Conservation (phyloP, 225 moss, liverwort and hornwort species). For the Pleurozium schreberi region DNA sequence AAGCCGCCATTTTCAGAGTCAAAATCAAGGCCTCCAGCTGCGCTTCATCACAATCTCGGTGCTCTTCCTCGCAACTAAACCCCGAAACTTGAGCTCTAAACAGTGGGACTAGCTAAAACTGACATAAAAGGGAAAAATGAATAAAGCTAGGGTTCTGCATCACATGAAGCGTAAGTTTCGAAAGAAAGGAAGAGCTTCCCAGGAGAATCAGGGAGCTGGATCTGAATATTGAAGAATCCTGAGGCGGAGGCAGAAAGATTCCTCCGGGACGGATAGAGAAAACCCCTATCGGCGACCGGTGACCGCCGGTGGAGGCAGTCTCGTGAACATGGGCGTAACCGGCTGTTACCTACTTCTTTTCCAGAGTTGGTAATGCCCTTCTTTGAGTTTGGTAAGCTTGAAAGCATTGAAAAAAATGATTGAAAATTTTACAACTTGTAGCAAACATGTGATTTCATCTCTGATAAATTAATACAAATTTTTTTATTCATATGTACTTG, state of each 20-base stretch:
- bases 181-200: neutral
- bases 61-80: neutral
- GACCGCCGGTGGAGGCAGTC: neutral
- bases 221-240: neutral
- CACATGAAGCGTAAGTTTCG: neutral
- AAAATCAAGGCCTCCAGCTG: neutral
- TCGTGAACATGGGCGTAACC: neutral
- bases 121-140: too few species aligned
- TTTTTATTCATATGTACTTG: too few species aligned
- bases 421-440: too few species aligned
- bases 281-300: neutral
- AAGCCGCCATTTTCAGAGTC: constrained; percentile 6
- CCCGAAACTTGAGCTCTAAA: neutral
- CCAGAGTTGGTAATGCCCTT: neutral
- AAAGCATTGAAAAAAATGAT: too few species aligned
- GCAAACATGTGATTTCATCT: too few species aligned
- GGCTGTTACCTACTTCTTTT: neutral
- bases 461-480: too few species aligned
- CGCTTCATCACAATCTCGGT: neutral
- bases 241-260: neutral
- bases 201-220: neutral
- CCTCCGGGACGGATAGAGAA: neutral
- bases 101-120: neutral
- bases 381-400: too few species aligned
- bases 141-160: neutral